phyloP scores from a whole-genome alignment of 2,329 filamentous ascomycete species.

The Fusarium agapanthi region DNA sequence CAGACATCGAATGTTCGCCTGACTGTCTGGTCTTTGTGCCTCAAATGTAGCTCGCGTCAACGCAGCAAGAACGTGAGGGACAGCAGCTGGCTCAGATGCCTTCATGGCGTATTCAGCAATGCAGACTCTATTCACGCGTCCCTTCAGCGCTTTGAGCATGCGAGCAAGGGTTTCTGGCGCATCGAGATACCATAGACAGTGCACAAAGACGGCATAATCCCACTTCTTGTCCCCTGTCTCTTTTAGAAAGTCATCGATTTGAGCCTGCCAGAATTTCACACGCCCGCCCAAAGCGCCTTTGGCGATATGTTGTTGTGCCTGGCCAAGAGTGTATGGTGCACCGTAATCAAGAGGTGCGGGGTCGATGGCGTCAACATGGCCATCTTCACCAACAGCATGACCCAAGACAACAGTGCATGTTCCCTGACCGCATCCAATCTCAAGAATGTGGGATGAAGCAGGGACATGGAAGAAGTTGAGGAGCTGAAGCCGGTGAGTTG shows the following conservation, averaged over 20 bases:
- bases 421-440: slow-evolving; percentile 12
- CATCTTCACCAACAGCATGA: not conserved
- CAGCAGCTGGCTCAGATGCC: not conserved
- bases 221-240: not conserved
- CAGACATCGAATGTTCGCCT: slow-evolving; percentile 2
- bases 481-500: not conserved
- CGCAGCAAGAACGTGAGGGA: slow-evolving; percentile 3
- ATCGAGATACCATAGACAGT: slow-evolving; percentile 12
- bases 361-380: slow-evolving; percentile 9
- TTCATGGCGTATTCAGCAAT: slow-evolving; percentile 16
- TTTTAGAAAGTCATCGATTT: not conserved
- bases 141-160: not conserved
- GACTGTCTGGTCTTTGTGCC: not conserved
- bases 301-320: not conserved
- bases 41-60: slow-evolving; percentile 2
- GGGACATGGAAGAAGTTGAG: not conserved
- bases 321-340: slow-evolving; percentile 10
- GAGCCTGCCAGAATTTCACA: not conserved
- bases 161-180: not conserved
- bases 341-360: slow-evolving; percentile 15
- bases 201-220: slow-evolving; percentile 6
- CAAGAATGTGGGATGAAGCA: not conserved
- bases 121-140: not conserved
- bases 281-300: not conserved
- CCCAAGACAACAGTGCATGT: slow-evolving; percentile 19